Base-by-base conservation (phyloP, 495 filamentous ascomycete genomes). In the Talaromyces wortmannii region DNA sequence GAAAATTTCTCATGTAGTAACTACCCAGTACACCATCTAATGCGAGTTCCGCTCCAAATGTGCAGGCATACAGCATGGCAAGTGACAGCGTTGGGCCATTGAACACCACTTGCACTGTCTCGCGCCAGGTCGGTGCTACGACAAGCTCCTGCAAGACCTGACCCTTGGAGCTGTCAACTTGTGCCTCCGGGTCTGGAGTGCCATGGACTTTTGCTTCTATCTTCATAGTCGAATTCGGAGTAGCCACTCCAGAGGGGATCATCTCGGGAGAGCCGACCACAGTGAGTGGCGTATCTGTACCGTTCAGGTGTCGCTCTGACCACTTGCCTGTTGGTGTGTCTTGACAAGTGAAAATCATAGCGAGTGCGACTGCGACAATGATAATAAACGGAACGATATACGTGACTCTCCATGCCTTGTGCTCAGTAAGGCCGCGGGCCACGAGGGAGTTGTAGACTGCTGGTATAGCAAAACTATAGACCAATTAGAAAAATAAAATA, bases 371-470 rank as follows among this genome's bases (percentile, higher is more conserved):
- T 16, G 64, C 53, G 12, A 83, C 76, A 59, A 92, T 87, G 53
- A 91, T 78, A 61, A 92, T 80, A 57, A 94, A 87, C 2, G 91
- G 91, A 16, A 95, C 84, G 50, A 95, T 68, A 64, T 94, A 96
- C 50, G 87, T 77, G 2, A 96, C 82, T 31, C 91, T 82, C 91
- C 91, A 96, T 7, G 91, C 88, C 18, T 83, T 74, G 57, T 89
- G 83, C 11, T 82, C 65, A 1, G 77, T 66, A 45, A 91, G 76
- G 4, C 83, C 81, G 5, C 73, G 51, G 0, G 71, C 33, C 36
- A 92, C 84, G n/a, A 95, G 75, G 6, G 87, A 87, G 67, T 96
- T 87, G 67, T 82, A 92, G 47, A 95, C 83, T 5, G 91, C 91
- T 1, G 92, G 92, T 92, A 97, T 97, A 57, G 95, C 79, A 70